These are phyloP conservation scores for Mortierella alpina DNA, from an alignment of 192 early-diverging fungal genomes.

Conservation along the genomic window DNA sequence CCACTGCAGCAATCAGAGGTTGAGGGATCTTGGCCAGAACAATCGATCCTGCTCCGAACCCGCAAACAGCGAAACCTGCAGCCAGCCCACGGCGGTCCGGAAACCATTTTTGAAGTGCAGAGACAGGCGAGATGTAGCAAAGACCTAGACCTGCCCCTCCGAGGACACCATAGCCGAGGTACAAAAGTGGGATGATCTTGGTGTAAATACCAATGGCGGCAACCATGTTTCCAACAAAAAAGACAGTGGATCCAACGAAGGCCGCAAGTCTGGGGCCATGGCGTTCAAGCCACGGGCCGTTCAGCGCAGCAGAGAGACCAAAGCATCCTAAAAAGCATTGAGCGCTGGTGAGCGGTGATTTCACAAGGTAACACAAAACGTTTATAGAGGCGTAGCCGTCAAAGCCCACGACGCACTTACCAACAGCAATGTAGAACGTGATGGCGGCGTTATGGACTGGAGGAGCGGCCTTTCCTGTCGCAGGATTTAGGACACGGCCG, in stretches of 20 bases:
- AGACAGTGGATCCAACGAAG: conserved; percentile 58
- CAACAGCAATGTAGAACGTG: conserved; percentile 69
- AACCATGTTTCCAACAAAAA: conserved; percentile 64
- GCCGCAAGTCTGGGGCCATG: conserved; percentile 60
- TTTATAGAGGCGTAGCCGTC: no score
- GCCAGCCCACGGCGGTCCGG: conserved; percentile 65
- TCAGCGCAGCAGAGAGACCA: conserved; percentile 64
- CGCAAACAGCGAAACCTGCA: conserved; percentile 74
- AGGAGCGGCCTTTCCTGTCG: conserved; percentile 42
- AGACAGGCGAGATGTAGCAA: conserved; percentile 68
- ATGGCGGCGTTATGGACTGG: conserved; percentile 56
- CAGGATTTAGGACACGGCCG: conserved; percentile 28
- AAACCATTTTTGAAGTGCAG: conserved; percentile 70
- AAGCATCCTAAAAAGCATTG: conserved; percentile 43
- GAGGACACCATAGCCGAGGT: conserved; percentile 70
- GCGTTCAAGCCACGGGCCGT: conserved; percentile 69
- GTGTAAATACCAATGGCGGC: conserved; percentile 62
- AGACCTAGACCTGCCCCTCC: conserved; percentile 67
- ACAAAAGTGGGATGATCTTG: conserved; percentile 63
- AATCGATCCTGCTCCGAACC: conserved; percentile 79
- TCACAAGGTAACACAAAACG: no score
- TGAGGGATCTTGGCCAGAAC: conserved; percentile 72
- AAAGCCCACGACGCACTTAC: conserved; percentile 2
- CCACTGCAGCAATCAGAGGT: conserved; percentile 62
- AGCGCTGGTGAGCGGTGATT: not conserved